Base-by-base conservation (phyloP, 768 basidiomycete genomes). In the Collybiopsis confluens region DNA sequence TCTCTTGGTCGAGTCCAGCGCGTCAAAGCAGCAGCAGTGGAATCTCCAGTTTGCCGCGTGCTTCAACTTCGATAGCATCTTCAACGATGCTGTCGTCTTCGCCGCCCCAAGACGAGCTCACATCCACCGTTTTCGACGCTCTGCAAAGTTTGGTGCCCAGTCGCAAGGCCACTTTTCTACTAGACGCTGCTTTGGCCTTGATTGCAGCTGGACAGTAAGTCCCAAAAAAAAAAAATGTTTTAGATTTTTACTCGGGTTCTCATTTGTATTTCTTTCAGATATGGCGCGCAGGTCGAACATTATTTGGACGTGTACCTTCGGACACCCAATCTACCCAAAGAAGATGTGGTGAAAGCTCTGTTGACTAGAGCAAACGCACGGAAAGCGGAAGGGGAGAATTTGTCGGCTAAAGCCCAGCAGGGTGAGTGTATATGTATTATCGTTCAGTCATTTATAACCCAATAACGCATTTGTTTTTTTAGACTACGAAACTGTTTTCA, bases 231-330 rank as follows among this genome's bases (percentile, higher is more conserved):
- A 42, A 20, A 50, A 37, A 20, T n/a, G n/a, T n/a, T 38, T 45
- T 18, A 50, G 36, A 43, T n/a, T 54, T 27, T 23, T 9, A 27
- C 52, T 55, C 38, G 56, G 21, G 41, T 33, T 7, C 23, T 42
- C n/a, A 5, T 7, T 23, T n/a, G 40, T 50, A 37, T 30, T 46
- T 44, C 46, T 53, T 48, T 45, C 52, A 87, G 85, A 60, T 86
- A 84, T 70, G 83, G 82, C 15, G 68, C 73, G 37, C 77, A 83
- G 26, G 84, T 86, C 24, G 85, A 85, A 64, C 79, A 75, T 44
- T 86, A 83, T 61, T 61, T 86, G 23, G 84, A 88, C 15, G 81
- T 86, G 16, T 86, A 84, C 61, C 64, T 88, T 43, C 71, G 75
- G 52, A 85, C 83, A 15, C 83, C 85, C 0, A 76, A 79, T 45